These are phyloP conservation scores for Solanum tacnaense DNA, from an alignment of 257 asterid genomes.

Conservation along the genomic window DNA sequence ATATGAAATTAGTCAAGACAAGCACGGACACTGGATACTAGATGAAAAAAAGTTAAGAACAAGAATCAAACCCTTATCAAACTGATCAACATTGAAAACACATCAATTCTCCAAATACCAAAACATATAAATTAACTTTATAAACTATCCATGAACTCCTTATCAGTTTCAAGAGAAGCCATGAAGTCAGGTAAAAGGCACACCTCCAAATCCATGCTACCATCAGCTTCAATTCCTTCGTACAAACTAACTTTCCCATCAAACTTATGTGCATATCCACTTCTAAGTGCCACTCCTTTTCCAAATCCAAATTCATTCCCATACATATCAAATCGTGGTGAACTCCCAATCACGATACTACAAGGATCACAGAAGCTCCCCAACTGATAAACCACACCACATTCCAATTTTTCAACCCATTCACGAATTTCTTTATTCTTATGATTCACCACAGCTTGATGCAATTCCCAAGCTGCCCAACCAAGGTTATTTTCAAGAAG, in stretches of 20 bases:
- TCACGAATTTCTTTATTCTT: not conserved
- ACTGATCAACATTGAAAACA: not conserved
- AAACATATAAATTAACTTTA: not conserved
- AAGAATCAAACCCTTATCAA: not conserved
- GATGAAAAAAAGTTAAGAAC: not conserved
- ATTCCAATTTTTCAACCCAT: not conserved
- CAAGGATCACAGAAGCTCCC: conserved; percentile 7
- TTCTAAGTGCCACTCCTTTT: conserved; percentile 21
- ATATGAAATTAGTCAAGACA: not conserved
- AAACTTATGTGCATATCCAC: conserved; percentile 20
- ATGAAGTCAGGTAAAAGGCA: conserved; percentile 13
- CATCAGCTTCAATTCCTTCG: conserved; percentile 18
- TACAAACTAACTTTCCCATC: conserved; percentile 13
- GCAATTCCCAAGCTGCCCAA: conserved; percentile 17
- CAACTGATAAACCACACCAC: not conserved
- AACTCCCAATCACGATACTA: conserved; percentile 14
- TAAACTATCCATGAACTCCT: conserved; percentile 10
- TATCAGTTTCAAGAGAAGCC: conserved; percentile 19
- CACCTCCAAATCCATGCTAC: conserved; percentile 23
- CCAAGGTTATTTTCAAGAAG: conserved; percentile 5
- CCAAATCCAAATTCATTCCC: conserved; percentile 28
- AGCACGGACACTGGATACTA: not conserved
- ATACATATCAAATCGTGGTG: conserved; percentile 20
- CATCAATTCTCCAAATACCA: not conserved
- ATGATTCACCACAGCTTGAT: conserved; percentile 10